Base-by-base conservation (phyloP, 2,329 filamentous ascomycete genomes). In the Sporothrix euskadiensis region DNA sequence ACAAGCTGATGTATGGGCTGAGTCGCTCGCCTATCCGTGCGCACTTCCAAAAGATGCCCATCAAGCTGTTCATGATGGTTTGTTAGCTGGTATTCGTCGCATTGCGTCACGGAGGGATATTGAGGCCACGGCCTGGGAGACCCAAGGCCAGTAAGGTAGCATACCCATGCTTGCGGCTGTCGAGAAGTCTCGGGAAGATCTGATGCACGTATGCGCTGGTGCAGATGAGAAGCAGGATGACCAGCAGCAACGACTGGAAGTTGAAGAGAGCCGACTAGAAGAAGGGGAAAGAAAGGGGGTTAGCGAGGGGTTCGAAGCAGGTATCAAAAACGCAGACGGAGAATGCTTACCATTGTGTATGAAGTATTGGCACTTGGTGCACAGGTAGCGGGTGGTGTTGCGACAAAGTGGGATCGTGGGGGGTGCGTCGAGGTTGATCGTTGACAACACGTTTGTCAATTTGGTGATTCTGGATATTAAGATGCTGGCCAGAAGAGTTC, bases 31-130 rank as follows among this genome's bases (percentile, higher is more conserved):
- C 96, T 80, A 99, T 90, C 76, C 96, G 88, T 35, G 96, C 96
- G 76, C 90, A 94, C 83, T 98, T 98, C 96, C 96, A 99, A 81
- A 98, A 97, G 75, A 97, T 91, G 71, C 94, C 93, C 78, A 94
- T 89, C 69, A 94, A 84, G 16, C 92, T 94, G 77, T 73, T 4
- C 35, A n/a, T 7, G 22, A 16, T 35, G 19, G 3, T 9, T 3
- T 72, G 57, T 73, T 35, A 47, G 54, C 19, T 68, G 9, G 1
- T 14, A 26, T 74, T 74, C 57, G 96, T 9, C 9, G 41, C 6
- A 32, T 61, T 1, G 26, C n/a, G 52, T 10, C 22, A 22, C 8
- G 19, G 26, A 35, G n/a, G 52, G 22, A 22, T n/a, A 6, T 26
- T 26, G 26, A 26, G 52, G 19, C 52, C 22, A 12, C n/a, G 22